Evolutionary conservation across 495 filamentous ascomycete species (phyloP), one percentile per base, ranked within the genome.

Genomic region (Echria macrotheca): DNA sequence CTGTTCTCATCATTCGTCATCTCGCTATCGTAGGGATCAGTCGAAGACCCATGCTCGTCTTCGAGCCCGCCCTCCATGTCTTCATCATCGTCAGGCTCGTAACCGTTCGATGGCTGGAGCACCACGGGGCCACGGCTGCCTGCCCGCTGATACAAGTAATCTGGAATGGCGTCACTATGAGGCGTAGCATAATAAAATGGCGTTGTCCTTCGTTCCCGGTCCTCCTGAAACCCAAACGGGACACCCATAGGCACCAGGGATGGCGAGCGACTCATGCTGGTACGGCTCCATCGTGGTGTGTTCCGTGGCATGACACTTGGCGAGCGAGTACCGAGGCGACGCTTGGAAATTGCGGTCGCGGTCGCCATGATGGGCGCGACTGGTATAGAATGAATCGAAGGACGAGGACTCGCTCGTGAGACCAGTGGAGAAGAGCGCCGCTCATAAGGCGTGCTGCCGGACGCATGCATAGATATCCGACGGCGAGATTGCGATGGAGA

Each of bases 181-280:
- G 79, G 79, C 5, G 79, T 83, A 1, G 73, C 74, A 38, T 74
- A 76, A 37, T 68, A 77, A 38, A 69, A 72, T 2, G 73, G 76
- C 0, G 77, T 79, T 2, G 65, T 68, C 4, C 63, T 61, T 21
- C 73, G 55, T 4, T 62, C 57, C 1, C 41, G 47, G 3, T 53
- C 52, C 11, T 64, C 60, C 6, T 60, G 31, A 24, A 50, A 47
- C 14, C 40, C 52, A n/a, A 47, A 50, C 15, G 31, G 17, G n/a
- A 49, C 44, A 11, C 39, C 48, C 5, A n/a, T n/a, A n/a, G 59
- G 53, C 8, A 56, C 54, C 5, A 63, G 49, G 1, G 65, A 61
- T 3, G 63, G 60, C 21, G 60, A 61, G 14, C 62, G 63, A 43
- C 63, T 58, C 52, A 65, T 60, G 21, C 66, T 68, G 44, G 61